A percentile compares a stretch with the other conserved stretches of the same genome.
Evolutionary conservation across 2,329 filamentous ascomycete genomes (phyloP).

Genomic region (Phoma sp.): DNA sequence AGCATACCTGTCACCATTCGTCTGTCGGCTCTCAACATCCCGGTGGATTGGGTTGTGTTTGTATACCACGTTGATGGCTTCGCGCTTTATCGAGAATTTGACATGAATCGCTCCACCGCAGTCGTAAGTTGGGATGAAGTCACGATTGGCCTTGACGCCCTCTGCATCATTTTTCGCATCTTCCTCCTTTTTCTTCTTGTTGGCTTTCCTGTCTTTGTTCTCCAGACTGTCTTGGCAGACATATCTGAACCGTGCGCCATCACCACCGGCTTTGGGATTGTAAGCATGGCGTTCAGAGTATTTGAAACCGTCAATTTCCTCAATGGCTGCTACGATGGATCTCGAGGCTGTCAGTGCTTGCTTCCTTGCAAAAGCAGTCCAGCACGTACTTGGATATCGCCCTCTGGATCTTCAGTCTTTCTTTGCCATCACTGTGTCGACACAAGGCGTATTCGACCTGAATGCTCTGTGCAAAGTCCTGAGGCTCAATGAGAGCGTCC

Average conservation of each 20-base stretch:
- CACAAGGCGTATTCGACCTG: slow-evolving; percentile 39
- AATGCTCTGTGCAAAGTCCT: slow-evolving; percentile 37
- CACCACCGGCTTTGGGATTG: slow-evolving; percentile 33
- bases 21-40: slow-evolving; percentile 24
- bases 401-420: slow-evolving; percentile 37
- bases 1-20: slow-evolving; percentile 28
- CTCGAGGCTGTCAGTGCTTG: slow-evolving; percentile 15
- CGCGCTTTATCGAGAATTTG: slow-evolving; percentile 44
- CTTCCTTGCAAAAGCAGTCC: background rate
- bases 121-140: slow-evolving; percentile 33
- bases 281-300: slow-evolving; percentile 42
- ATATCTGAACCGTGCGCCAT: slow-evolving; percentile 43
- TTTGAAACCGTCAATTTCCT: slow-evolving; percentile 42
- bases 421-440: slow-evolving; percentile 33
- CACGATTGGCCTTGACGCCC: slow-evolving; percentile 1
- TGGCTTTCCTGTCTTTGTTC: slow-evolving; percentile 36
- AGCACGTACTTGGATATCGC: slow-evolving; percentile 35
- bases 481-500: slow-evolving; percentile 34
- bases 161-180: slow-evolving; percentile 15
- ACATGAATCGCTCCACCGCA: slow-evolving; percentile 44
- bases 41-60: slow-evolving; percentile 46
- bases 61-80: slow-evolving; percentile 46
- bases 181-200: slow-evolving; percentile 27
- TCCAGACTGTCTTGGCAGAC: slow-evolving; percentile 44
- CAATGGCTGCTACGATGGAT: slow-evolving; percentile 40